These are phyloP conservation scores for Ramularia endophylla DNA, from an alignment of 2,329 filamentous ascomycete species.

Conservation along the genomic window DNA sequence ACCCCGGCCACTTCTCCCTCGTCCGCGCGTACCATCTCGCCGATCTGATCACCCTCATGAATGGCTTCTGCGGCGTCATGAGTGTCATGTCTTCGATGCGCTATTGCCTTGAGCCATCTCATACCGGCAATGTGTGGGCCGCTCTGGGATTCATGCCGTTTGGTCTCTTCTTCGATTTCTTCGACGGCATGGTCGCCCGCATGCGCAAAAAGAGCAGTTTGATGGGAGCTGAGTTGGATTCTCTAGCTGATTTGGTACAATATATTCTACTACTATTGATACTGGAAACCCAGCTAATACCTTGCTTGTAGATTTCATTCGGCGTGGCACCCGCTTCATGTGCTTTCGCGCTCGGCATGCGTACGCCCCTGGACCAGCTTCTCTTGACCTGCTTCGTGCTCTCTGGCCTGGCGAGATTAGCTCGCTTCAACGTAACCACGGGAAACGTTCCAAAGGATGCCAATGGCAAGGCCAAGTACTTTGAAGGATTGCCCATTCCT, in stretches of 20 bases:
- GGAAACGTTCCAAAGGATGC: constrained; percentile 84
- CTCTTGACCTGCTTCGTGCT: constrained; percentile 85
- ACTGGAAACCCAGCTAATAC: constrained; percentile 3
- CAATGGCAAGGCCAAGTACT: constrained; percentile 86
- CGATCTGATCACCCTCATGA: constrained; percentile 76
- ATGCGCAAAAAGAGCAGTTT: constrained; percentile 96
- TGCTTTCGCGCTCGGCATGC: constrained; percentile 83
- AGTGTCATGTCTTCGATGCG: constrained; percentile 92
- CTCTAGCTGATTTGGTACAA: constrained; percentile 81
- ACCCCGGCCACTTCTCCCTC: constrained; percentile 65
- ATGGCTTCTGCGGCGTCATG: constrained; percentile 85
- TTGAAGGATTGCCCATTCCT: constrained; percentile 94
- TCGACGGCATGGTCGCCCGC: constrained; percentile 92
- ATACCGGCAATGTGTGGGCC: constrained; percentile 67
- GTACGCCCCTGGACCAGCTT: constrained; percentile 76
- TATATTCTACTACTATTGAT: not conserved
- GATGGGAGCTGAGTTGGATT: constrained; percentile 98
- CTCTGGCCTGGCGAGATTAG: constrained; percentile 85
- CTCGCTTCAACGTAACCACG: constrained; percentile 96
- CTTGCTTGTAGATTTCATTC: constrained; percentile 75
- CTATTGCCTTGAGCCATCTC: constrained; percentile 65
- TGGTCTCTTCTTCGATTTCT: constrained; percentile 94
- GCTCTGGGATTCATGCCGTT: constrained; percentile 86
- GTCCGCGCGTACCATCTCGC: constrained; percentile 64
- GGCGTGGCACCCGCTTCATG: constrained; percentile 82